These are phyloP conservation scores for Beauveria bassiana DNA, from an alignment of 2,329 filamentous ascomycete species.

Conservation along the genomic window DNA sequence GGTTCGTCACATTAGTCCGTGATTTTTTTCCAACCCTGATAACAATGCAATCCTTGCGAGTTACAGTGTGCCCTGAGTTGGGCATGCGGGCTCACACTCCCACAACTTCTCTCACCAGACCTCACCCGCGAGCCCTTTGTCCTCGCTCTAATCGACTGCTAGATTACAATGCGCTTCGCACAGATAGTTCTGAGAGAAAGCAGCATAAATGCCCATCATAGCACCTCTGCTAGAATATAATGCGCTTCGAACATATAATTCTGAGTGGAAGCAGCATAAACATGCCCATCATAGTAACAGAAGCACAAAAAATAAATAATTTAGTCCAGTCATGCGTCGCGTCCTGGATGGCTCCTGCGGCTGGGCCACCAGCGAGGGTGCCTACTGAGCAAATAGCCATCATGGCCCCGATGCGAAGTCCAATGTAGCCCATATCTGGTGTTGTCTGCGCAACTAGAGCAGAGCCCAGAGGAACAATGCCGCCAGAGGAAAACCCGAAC, in stretches of 20 bases:
- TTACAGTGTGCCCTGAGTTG: too few species aligned
- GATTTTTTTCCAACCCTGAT: too few species aligned
- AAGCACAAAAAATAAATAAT: conserved; percentile 3
- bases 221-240: not conserved
- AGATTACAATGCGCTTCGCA: too few species aligned
- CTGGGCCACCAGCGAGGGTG: conserved; percentile 19
- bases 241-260: not conserved
- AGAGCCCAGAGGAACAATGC: conserved; percentile 26
- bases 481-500: conserved; percentile 24
- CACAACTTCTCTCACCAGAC: too few species aligned
- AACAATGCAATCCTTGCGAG: too few species aligned
- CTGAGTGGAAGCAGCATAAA: not conserved
- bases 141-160: too few species aligned
- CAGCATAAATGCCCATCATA: too few species aligned
- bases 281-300: not conserved
- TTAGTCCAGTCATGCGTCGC: not conserved
- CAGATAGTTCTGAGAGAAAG: too few species aligned
- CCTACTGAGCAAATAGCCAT: conserved; percentile 23
- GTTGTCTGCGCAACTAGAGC: conserved; percentile 25
- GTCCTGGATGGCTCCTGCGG: conserved; percentile 17
- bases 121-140: too few species aligned
- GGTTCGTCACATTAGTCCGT: too few species aligned
- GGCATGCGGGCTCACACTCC: too few species aligned
- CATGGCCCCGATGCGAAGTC: conserved; percentile 24
- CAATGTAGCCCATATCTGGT: conserved; percentile 21